phyloP scores from a whole-genome alignment of 331 rosid species.

The Quercus tomentella region DNA sequence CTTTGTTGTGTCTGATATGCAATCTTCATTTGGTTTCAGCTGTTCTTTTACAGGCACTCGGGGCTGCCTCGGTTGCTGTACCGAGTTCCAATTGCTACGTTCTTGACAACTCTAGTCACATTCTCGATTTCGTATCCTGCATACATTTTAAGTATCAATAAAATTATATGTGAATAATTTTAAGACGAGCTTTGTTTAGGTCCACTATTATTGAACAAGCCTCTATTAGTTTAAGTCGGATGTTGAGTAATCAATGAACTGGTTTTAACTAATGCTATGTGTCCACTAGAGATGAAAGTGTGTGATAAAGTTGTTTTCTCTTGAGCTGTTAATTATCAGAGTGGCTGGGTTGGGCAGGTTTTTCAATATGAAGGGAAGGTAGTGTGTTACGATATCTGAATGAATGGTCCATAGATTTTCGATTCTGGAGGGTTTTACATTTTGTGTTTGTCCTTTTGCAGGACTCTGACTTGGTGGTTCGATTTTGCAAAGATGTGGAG shows the following conservation, averaged over 20 bases:
- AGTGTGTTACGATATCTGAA: slow-evolving; percentile 12
- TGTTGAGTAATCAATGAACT: too few relatives aligned
- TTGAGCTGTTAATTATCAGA: slow-evolving; percentile 53
- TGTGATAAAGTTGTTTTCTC: slow-evolving; percentile 23
- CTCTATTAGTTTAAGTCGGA: too few relatives aligned
- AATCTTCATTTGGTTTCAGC: slow-evolving; percentile 32
- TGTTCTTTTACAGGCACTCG: slow-evolving; percentile 38
- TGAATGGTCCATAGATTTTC: not conserved
- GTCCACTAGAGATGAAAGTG: too few relatives aligned
- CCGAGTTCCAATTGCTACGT: slow-evolving; percentile 82
- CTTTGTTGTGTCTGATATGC: not conserved
- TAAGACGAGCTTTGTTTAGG: too few relatives aligned
- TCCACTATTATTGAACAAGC: too few relatives aligned
- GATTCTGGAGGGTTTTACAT: not conserved
- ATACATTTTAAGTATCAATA: too few relatives aligned
- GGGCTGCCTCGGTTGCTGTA: slow-evolving; percentile 40
- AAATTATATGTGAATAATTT: too few relatives aligned
- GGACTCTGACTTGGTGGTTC: slow-evolving; percentile 74
- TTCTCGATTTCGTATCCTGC: slow-evolving; percentile 91
- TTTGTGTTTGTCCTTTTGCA: slow-evolving; percentile 30
- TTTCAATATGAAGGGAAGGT: slow-evolving; percentile 77
- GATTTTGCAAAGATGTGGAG: slow-evolving; percentile 94
- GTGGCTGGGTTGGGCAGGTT: slow-evolving; percentile 65
- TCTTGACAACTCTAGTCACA: slow-evolving; percentile 71
- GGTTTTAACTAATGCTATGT: too few relatives aligned